Percentiles rank a stretch among this genome's conserved stretches.
Evolutionary conservation across 2,329 filamentous ascomycete species (phyloP).

Genomic region (Dactylellina leptospora): DNA sequence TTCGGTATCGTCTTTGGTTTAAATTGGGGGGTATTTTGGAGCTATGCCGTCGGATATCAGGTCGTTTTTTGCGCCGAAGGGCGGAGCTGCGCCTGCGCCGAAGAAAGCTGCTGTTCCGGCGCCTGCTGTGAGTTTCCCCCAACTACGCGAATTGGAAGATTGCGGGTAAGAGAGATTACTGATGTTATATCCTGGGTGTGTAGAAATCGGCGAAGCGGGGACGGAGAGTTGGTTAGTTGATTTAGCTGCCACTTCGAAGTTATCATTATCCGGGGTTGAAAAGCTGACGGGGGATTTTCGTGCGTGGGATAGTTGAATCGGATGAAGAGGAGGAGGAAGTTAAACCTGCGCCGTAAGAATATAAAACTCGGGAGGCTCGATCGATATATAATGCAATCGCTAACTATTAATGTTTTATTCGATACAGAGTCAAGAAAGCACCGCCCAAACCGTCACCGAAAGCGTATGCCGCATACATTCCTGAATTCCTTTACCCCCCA

Average conservation of each 20-base stretch:
- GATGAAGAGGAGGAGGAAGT: slow-evolving; percentile 61
- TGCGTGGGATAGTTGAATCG: slow-evolving; percentile 57
- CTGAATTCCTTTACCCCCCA: not conserved
- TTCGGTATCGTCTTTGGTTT: not conserved
- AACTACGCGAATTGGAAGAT: not conserved
- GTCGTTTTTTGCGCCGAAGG: slow-evolving; percentile 85
- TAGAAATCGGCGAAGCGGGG: slow-evolving; percentile 35
- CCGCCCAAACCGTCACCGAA: slow-evolving; percentile 52
- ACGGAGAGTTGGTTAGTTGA: slow-evolving; percentile 40
- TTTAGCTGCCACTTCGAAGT: not conserved
- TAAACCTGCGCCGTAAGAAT: slow-evolving; percentile 44
- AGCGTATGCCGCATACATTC: slow-evolving; percentile 26
- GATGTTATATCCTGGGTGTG: too few species aligned
- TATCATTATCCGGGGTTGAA: not conserved
- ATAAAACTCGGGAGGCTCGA: not conserved
- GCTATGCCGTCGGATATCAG: slow-evolving; percentile 87
- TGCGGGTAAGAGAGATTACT: not conserved
- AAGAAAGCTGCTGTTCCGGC: slow-evolving; percentile 54
- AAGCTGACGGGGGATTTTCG: slow-evolving; percentile 11
- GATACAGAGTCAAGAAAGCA: slow-evolving; percentile 61
- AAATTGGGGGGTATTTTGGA: not conserved
- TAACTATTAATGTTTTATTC: slow-evolving; percentile 1
- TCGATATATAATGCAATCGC: too few species aligned
- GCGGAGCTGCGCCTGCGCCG: slow-evolving; percentile 60
- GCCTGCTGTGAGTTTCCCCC: slow-evolving; percentile 20